Percentiles rank a stretch among this genome's conserved stretches.
Evolutionary conservation across 805 yeast genomes (phyloP).

Genomic region (Myxozyma vanderwaltii): DNA sequence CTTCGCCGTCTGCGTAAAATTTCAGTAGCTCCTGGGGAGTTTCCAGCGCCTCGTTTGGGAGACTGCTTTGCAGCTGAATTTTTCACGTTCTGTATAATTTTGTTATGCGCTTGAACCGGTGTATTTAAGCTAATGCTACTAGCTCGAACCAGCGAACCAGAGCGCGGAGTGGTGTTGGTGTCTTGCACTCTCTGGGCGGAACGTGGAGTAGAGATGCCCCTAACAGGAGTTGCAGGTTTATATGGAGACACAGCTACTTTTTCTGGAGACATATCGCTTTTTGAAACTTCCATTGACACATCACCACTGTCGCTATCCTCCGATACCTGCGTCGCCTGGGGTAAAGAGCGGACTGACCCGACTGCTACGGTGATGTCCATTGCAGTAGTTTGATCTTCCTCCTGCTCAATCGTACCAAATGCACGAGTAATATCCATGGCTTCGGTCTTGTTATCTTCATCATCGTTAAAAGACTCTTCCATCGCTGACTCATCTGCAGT

Average conservation of each 20-base stretch:
- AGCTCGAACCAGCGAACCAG: not conserved
- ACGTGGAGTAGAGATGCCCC: not conserved
- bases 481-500: conserved; percentile 2
- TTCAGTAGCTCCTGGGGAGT: conserved; percentile 17
- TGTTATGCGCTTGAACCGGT: conserved; percentile 3
- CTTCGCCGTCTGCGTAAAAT: conserved; percentile 16
- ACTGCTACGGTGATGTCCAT: conserved; percentile 32
- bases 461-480: conserved; percentile 1
- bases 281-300: not conserved
- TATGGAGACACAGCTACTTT: not conserved
- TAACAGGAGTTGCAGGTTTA: not conserved
- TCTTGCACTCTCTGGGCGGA: not conserved
- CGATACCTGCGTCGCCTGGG: not conserved
- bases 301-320: not conserved
- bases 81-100: not conserved
- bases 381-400: conserved; percentile 6
- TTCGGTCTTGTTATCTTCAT: not conserved
- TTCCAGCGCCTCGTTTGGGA: not conserved
- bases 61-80: not conserved
- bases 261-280: not conserved
- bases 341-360: conserved; percentile 21
- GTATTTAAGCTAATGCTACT: not conserved
- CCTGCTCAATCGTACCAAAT: conserved; percentile 7
- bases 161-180: not conserved
- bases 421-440: conserved; percentile 21